phyloP scores from a whole-genome alignment of 805 yeast species.

The Yarrowia sp. region DNA sequence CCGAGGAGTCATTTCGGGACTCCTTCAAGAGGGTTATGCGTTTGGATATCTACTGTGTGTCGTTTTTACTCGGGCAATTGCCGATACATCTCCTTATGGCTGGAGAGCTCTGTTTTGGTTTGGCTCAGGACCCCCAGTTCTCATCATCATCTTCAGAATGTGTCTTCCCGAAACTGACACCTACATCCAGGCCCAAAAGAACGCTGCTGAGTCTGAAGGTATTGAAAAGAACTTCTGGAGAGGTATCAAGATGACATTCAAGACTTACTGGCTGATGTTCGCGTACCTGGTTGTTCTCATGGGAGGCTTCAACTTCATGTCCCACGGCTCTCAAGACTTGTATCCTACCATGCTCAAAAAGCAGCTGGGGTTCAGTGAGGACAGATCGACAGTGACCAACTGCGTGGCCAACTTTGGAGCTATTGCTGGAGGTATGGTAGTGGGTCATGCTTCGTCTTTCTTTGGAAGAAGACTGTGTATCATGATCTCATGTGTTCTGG shows the following conservation, averaged over 20 bases:
- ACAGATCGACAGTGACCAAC: slow-evolving; percentile 10
- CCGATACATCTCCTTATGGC: background rate
- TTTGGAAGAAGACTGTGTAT: slow-evolving; percentile 16
- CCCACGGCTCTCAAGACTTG: slow-evolving; percentile 74
- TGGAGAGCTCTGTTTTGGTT: slow-evolving; percentile 25
- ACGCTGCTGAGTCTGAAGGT: slow-evolving; percentile 2
- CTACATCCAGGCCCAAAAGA: background rate
- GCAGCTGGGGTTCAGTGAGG: slow-evolving; percentile 60
- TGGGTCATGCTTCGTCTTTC: background rate
- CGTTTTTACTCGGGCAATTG: slow-evolving; percentile 9
- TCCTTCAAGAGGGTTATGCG: slow-evolving; percentile 6
- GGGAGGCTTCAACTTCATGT: slow-evolving; percentile 54
- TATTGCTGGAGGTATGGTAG: background rate
- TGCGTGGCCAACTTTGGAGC: slow-evolving; percentile 14
- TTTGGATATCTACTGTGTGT: slow-evolving; percentile 11
- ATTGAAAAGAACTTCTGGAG: slow-evolving; percentile 1
- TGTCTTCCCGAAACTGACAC: slow-evolving; percentile 16
- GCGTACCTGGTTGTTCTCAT: slow-evolving; percentile 64
- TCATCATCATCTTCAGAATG: slow-evolving; percentile 9
- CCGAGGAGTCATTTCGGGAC: slow-evolving; percentile 14
- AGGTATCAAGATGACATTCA: slow-evolving; percentile 40
- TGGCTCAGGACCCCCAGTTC: slow-evolving; percentile 4
- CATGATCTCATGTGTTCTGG: background rate
- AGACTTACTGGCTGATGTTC: slow-evolving; percentile 64
- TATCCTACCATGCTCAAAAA: slow-evolving; percentile 66